Evolutionary conservation across 495 filamentous ascomycete species (phyloP).

Genomic region (Penicillium lagena): DNA sequence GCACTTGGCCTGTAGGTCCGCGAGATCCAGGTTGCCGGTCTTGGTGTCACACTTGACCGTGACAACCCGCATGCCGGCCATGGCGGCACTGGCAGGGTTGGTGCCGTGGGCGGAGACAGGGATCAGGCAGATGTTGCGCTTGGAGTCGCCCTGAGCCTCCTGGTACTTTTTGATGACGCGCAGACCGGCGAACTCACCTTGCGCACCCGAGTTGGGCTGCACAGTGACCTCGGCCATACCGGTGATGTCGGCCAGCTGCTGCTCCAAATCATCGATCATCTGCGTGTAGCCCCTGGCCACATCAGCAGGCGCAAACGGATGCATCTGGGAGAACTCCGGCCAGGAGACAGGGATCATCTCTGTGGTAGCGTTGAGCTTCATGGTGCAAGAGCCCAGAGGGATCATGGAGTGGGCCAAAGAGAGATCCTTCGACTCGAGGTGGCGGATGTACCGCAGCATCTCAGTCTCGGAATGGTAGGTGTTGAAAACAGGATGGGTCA

Average conservation of each 20-base stretch:
- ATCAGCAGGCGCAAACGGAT: constrained; percentile 67
- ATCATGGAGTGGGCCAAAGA: constrained; percentile 98
- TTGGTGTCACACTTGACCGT: constrained; percentile 85
- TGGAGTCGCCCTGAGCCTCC: constrained; percentile 54
- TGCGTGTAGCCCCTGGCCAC: constrained; percentile 61
- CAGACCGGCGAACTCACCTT: constrained; percentile 95
- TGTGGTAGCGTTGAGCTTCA: constrained; percentile 96
- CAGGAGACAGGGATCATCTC: constrained; percentile 90
- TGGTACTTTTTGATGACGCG: constrained; percentile 85
- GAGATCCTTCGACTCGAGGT: constrained; percentile 92
- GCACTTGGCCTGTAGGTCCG: constrained; percentile 80
- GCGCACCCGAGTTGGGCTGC: constrained; percentile 95
- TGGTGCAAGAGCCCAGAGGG: constrained; percentile 96
- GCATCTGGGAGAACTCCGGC: constrained; percentile 78
- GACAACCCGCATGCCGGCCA: constrained; percentile 96
- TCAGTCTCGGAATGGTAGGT: constrained; percentile 95
- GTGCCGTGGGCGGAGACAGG: constrained; percentile 96
- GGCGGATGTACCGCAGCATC: constrained; percentile 88
- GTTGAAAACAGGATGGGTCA: constrained; percentile 96
- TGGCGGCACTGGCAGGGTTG: constrained; percentile 92
- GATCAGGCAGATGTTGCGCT: constrained; percentile 92
- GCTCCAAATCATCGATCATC: constrained; percentile 66
- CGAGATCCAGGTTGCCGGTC: constrained; percentile 86
- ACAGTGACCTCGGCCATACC: constrained; percentile 86
- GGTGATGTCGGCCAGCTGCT: constrained; percentile 78